phyloP scores from a whole-genome alignment of 495 filamentous ascomycete genomes.

The Neurospora sp. region DNA sequence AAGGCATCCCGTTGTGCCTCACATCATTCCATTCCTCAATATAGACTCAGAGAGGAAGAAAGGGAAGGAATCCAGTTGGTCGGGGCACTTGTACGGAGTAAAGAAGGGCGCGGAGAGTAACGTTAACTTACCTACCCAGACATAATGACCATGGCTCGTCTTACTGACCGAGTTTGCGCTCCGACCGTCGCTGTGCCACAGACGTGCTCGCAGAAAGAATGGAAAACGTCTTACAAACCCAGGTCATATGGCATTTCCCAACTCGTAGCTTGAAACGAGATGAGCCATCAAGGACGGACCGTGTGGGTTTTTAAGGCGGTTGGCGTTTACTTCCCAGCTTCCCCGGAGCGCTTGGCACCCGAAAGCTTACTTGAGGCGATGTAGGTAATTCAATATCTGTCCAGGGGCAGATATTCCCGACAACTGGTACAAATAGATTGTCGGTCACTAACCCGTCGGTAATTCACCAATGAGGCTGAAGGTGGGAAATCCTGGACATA shows the following conservation, averaged over 20 bases:
- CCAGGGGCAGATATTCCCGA: neutral
- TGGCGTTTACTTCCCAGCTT: neutral
- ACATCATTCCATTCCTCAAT: neutral
- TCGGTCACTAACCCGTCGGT: neutral
- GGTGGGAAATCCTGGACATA: neutral
- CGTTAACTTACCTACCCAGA: neutral
- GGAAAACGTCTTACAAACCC: neutral
- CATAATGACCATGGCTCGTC: neutral
- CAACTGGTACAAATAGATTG: neutral
- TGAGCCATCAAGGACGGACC: neutral
- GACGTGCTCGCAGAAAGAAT: neutral
- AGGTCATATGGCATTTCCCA: neutral
- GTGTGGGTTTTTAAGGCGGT: neutral
- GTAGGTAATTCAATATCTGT: neutral
- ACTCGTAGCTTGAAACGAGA: neutral
- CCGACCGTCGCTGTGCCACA: neutral
- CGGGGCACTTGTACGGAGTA: neutral
- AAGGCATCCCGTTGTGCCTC: neutral
- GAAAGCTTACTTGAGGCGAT: neutral
- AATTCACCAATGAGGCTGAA: neutral
- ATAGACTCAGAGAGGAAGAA: neutral
- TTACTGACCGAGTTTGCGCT: neutral
- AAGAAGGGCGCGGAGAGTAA: neutral
- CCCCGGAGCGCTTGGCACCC: neutral
- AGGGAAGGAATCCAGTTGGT: neutral